These are phyloP conservation scores for Sonneratia caseolaris DNA, from an alignment of 345 rosid species.

Conservation along the genomic window DNA sequence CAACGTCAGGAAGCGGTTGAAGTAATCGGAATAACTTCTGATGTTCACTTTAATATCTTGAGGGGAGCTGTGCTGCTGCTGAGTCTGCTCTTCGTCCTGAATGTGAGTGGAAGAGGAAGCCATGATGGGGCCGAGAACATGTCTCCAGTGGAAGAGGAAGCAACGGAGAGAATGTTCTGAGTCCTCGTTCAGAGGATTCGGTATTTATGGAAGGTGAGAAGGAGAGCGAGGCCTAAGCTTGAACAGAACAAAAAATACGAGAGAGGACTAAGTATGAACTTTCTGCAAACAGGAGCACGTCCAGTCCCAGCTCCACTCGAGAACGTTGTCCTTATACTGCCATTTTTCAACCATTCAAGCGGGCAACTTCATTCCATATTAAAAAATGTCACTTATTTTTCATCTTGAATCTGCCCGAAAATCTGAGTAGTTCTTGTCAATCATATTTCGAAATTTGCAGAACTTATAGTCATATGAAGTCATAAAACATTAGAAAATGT, in stretches of 20 bases:
- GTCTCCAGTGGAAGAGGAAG: background rate
- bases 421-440: too few species aligned
- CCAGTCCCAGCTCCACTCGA: background rate
- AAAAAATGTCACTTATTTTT: too few species aligned
- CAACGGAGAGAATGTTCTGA: background rate
- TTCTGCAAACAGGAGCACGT: background rate
- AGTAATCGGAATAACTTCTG: background rate
- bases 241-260: background rate
- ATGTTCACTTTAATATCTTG: background rate
- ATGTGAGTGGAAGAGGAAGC: slow-evolving; percentile 2
- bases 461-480: too few species aligned
- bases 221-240: background rate
- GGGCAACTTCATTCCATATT: background rate
- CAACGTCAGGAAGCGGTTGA: background rate
- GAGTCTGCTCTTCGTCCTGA: background rate
- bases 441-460: too few species aligned
- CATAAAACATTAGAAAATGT: background rate
- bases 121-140: slow-evolving; percentile 3
- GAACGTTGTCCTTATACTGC: background rate
- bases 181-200: background rate
- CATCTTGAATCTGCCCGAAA: too few species aligned
- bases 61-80: background rate
- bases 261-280: background rate
- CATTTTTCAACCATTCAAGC: background rate
- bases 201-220: background rate